phyloP scores from a whole-genome alignment of 2,329 filamentous ascomycete genomes.

The Zelopaecilomyces penicillatus region DNA sequence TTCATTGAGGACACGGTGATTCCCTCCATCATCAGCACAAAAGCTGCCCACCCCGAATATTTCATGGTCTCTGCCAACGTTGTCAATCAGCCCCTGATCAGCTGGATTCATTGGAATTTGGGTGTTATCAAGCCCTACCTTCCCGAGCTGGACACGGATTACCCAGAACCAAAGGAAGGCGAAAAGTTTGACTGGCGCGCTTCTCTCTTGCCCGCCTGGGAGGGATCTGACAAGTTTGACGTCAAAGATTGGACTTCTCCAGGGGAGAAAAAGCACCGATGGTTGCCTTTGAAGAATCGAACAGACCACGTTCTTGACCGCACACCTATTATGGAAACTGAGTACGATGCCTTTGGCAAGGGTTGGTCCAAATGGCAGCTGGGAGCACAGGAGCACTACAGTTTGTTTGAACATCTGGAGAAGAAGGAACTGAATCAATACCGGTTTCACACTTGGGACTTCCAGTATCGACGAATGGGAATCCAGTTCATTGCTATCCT shows the following conservation, averaged over 20 bases:
- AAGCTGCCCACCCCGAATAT: conserved; percentile 40
- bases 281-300: conserved; percentile 33
- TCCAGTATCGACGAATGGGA: conserved; percentile 41
- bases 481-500: conserved; percentile 47
- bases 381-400: conserved; percentile 39
- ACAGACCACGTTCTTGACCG: conserved; percentile 31
- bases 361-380: conserved; percentile 42
- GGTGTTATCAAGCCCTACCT: conserved; percentile 45
- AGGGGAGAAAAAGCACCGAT: conserved; percentile 38
- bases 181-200: conserved; percentile 27
- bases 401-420: conserved; percentile 43
- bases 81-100: conserved; percentile 46
- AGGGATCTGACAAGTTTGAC: conserved; percentile 20
- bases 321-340: conserved; percentile 39
- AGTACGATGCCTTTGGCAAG: conserved; percentile 37
- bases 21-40: conserved; percentile 44
- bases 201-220: conserved; percentile 28
- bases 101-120: conserved; percentile 45
- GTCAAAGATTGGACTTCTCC: conserved; percentile 23
- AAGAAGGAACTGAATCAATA: conserved; percentile 35
- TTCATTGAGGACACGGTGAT: conserved; percentile 34
- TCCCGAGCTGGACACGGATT: conserved; percentile 31
- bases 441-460: conserved; percentile 40
- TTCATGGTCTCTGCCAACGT: conserved; percentile 47
- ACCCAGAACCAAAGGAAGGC: conserved; percentile 17